A percentile compares a stretch with the other conserved stretches of the same genome.
Evolutionary conservation across 306 rosid species (phyloP).

Genomic region (Arachis stenosperma): DNA sequence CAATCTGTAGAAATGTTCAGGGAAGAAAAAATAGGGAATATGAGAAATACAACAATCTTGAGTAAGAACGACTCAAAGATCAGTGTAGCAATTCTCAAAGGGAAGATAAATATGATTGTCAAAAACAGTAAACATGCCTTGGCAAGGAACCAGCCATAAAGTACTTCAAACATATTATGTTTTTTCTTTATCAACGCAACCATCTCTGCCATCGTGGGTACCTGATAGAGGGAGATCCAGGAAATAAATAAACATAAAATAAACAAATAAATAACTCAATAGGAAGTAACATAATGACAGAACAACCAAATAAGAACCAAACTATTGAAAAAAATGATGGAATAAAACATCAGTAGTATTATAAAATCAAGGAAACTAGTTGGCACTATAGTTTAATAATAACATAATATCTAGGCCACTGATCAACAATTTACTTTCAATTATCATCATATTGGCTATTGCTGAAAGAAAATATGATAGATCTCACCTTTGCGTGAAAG

Average conservation of each 20-base stretch:
- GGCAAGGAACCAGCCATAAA: slow-evolving; percentile 94
- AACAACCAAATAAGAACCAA: too few species aligned
- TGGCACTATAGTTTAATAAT: slow-evolving; percentile 10
- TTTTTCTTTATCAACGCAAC: slow-evolving; percentile 77
- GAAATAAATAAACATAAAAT: slow-evolving; percentile 36
- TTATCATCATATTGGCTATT: neutral
- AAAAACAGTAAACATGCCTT: slow-evolving; percentile 66
- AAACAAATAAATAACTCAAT: slow-evolving; percentile 21
- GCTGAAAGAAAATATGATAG: neutral
- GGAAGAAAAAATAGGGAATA: slow-evolving; percentile 1
- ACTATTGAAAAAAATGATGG: too few species aligned
- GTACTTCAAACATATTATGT: slow-evolving; percentile 77
- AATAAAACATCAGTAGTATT: too few species aligned
- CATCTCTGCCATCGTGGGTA: slow-evolving; percentile 86
- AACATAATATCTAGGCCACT: neutral
- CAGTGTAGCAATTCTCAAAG: slow-evolving; percentile 13
- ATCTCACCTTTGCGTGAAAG: neutral
- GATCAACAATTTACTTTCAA: slow-evolving; percentile 10
- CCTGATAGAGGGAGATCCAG: slow-evolving; percentile 48
- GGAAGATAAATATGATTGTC: slow-evolving; percentile 7
- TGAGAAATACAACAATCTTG: slow-evolving; percentile 27
- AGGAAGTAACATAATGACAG: slow-evolving; percentile 33
- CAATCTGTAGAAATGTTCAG: slow-evolving; percentile 60
- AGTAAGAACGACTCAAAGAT: slow-evolving; percentile 24
- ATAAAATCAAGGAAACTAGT: slow-evolving; percentile 18